phyloP scores from a whole-genome alignment of 352 stramenopile genomes.

The Albugo candida region DNA sequence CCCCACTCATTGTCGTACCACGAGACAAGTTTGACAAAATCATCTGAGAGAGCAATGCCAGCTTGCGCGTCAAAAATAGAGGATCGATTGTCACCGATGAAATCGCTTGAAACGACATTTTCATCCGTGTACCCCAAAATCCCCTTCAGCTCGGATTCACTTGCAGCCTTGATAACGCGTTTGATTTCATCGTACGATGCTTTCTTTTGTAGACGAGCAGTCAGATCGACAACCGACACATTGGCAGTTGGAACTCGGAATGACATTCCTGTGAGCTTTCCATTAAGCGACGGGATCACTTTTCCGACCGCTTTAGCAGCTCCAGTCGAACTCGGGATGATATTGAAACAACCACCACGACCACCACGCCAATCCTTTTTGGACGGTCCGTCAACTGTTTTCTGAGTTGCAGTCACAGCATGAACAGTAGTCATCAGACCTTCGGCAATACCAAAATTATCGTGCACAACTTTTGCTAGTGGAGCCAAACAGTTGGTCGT shows the following conservation, averaged over 20 bases:
- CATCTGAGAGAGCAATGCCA: conserved; percentile 93
- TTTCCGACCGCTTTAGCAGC: conserved; percentile 98
- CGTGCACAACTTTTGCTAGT: conserved; percentile 96
- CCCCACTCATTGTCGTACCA: conserved; percentile 99
- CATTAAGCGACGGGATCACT: conserved; percentile 89
- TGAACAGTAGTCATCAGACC: conserved; percentile 99
- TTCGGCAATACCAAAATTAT: conserved; percentile 97
- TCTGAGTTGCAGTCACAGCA: conserved; percentile 94
- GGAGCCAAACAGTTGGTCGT: conserved; percentile 98
- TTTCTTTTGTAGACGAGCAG: conserved; percentile 53
- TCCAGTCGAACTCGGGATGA: conserved; percentile 96
- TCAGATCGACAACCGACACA: conserved; percentile 82
- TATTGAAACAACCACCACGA: conserved; percentile 95
- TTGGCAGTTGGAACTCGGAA: conserved; percentile 82
- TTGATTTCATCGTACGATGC: conserved; percentile 98
- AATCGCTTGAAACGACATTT: conserved; percentile 94
- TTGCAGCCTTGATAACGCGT: conserved; percentile 85
- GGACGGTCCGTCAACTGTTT: conserved; percentile 93
- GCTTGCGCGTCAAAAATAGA: conserved; percentile 96
- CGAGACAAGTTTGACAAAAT: conserved; percentile 98
- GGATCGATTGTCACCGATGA: conserved; percentile 89
- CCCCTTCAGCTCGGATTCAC: conserved; percentile 89
- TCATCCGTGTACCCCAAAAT: conserved; percentile 97
- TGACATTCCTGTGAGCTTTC: conserved; percentile 84
- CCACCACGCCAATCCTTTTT: conserved; percentile 97